Conservation (phyloP, 805 yeast genomes). For the Metschnikowia orientalis region DNA sequence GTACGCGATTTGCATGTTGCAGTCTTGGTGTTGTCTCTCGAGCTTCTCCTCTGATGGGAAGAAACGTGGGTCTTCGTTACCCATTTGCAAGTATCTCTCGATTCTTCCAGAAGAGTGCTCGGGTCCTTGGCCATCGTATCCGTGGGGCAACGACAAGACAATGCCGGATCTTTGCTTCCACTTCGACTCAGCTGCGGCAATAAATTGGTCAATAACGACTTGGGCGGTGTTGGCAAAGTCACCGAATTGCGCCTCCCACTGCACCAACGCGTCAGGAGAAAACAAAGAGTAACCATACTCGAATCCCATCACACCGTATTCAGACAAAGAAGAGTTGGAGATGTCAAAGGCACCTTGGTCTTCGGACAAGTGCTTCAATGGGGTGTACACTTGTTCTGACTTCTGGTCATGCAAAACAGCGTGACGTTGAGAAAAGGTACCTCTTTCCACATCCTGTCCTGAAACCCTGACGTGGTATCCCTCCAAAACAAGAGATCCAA, state of each 20-base stretch:
- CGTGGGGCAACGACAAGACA: slow-evolving; percentile 94
- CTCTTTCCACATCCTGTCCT: slow-evolving; percentile 99
- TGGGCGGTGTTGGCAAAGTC: slow-evolving; percentile 99
- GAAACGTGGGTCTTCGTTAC: slow-evolving; percentile 91
- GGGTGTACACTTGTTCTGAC: slow-evolving; percentile 77
- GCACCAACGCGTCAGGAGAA: slow-evolving; percentile 92
- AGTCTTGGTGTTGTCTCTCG: slow-evolving; percentile 97
- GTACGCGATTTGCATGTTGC: slow-evolving; percentile 96
- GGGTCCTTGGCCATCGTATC: slow-evolving; percentile 99
- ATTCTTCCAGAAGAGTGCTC: slow-evolving; percentile 98
- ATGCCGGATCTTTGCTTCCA: slow-evolving; percentile 99
- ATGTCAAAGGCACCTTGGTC: slow-evolving; percentile 84
- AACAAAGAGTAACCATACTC: slow-evolving; percentile 98
- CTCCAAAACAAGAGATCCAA: slow-evolving; percentile 85
- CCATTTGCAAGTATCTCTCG: slow-evolving; percentile 92
- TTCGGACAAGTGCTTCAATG: slow-evolving; percentile 73
- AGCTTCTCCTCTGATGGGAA: slow-evolving; percentile 90
- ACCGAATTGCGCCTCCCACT: slow-evolving; percentile 99
- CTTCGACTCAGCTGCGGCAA: slow-evolving; percentile 94
- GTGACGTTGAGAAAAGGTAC: slow-evolving; percentile 99
- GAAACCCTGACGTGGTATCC: slow-evolving; percentile 96
- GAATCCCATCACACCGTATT: slow-evolving; percentile 98
- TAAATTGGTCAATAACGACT: slow-evolving; percentile 93
- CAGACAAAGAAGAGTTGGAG: slow-evolving; percentile 93
- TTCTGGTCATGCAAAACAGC: slow-evolving; percentile 96